A percentile compares a stretch with the other conserved stretches of the same genome.
Evolutionary conservation across 495 filamentous ascomycete species (phyloP).

Genomic region (Penicillium robsamsonii): DNA sequence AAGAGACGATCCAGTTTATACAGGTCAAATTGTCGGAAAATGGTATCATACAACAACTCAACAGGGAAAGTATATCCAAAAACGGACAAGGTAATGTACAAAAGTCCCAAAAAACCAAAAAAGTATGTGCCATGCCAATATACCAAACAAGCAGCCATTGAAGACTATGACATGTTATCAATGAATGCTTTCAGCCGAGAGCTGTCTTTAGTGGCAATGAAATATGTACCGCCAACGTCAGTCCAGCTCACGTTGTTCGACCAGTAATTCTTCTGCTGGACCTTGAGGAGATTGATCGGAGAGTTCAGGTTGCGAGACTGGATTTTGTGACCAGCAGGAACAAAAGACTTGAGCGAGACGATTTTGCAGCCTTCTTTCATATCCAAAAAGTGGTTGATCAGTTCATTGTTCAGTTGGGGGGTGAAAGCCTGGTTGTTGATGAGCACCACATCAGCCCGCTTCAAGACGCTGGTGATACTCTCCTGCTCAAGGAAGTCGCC

Average conservation of each 20-base stretch:
- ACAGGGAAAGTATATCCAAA: slow-evolving; percentile 21
- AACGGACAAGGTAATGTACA: slow-evolving; percentile 25
- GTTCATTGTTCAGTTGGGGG: slow-evolving; percentile 75
- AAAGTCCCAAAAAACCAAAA: slow-evolving; percentile 8
- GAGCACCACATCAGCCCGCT: slow-evolving; percentile 84
- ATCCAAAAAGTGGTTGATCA: slow-evolving; percentile 90
- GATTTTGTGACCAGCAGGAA: slow-evolving; percentile 67
- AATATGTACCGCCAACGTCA: slow-evolving; percentile 76
- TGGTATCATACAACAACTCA: slow-evolving; percentile 25
- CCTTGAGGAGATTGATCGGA: slow-evolving; percentile 73
- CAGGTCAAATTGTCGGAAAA: slow-evolving; percentile 15
- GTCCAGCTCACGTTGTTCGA: slow-evolving; percentile 91
- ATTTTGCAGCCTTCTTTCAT: slow-evolving; percentile 89
- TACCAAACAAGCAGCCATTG: not conserved
- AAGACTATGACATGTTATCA: slow-evolving; percentile 34
- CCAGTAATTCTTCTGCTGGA: slow-evolving; percentile 73
- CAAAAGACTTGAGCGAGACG: slow-evolving; percentile 80
- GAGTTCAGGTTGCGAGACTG: slow-evolving; percentile 67
- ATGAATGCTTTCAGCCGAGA: slow-evolving; percentile 48
- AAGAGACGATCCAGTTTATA: not conserved
- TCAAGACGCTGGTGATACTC: slow-evolving; percentile 66
- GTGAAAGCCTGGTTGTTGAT: slow-evolving; percentile 98
- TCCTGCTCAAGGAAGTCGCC: slow-evolving; percentile 82
- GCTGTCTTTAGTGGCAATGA: slow-evolving; percentile 81
- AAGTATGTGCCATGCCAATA: slow-evolving; percentile 12